Conservation (phyloP, 164 flowering plant species). For the Vitis labrusca region DNA sequence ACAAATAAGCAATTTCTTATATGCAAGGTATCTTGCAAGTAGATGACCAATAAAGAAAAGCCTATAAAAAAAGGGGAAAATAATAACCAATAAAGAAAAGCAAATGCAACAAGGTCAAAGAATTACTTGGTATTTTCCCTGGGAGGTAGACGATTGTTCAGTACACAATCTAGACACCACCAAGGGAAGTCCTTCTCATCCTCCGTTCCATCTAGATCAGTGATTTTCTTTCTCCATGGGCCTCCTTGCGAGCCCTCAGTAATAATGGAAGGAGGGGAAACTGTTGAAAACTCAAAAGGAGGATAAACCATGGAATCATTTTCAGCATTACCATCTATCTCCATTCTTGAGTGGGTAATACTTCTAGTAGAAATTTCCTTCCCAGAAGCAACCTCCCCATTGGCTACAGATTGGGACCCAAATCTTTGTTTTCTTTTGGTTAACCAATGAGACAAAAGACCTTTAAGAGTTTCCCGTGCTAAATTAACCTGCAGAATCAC, state of each 20-base stretch:
- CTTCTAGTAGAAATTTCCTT: conserved; percentile 55
- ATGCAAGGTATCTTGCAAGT: not conserved
- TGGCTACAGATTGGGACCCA: conserved; percentile 63
- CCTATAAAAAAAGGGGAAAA: not conserved
- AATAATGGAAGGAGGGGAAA: conserved; percentile 85
- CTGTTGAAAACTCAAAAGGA: conserved; percentile 83
- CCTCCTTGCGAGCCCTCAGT: conserved; percentile 99
- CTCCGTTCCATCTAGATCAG: conserved; percentile 90
- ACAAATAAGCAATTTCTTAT: not conserved
- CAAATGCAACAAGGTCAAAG: conserved; percentile 1
- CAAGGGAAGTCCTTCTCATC: conserved; percentile 94
- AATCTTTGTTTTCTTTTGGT: conserved; percentile 65
- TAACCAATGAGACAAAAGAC: conserved; percentile 80
- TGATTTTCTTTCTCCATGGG: conserved; percentile 95
- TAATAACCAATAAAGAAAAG: not conserved
- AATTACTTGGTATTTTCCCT: conserved; percentile 92
- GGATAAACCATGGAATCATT: conserved; percentile 76
- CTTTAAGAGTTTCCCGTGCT: conserved; percentile 96
- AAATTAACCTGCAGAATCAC: conserved; percentile 73
- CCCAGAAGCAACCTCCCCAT: conserved; percentile 70
- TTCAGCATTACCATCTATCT: conserved; percentile 70
- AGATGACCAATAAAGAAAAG: not conserved
- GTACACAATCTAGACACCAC: conserved; percentile 95
- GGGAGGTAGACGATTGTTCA: conserved; percentile 85
- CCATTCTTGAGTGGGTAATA: conserved; percentile 63